phyloP scores from a whole-genome alignment of 306 rosid genomes.

The Citrullus colocynthis region DNA sequence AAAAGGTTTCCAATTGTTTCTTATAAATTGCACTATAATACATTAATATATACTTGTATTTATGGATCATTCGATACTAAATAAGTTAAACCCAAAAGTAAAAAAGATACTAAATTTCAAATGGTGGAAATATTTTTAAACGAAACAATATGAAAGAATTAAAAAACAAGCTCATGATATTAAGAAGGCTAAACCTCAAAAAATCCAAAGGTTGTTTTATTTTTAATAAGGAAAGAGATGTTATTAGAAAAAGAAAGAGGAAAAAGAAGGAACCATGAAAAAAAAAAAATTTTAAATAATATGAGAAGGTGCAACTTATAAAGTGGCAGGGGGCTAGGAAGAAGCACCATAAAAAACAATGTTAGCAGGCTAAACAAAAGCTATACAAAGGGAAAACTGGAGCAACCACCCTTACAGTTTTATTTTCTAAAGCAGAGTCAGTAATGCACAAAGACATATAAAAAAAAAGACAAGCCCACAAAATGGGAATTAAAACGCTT shows the following conservation, averaged over 20 bases:
- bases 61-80: background rate
- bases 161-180: background rate
- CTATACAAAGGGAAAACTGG: background rate
- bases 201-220: background rate
- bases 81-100: background rate
- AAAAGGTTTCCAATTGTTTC: background rate
- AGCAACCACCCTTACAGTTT: background rate
- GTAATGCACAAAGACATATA: no score
- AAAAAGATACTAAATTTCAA: background rate
- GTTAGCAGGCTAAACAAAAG: background rate
- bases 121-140: background rate
- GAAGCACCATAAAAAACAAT: background rate
- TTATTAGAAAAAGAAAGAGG: background rate
- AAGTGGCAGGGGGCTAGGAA: background rate
- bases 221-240: background rate
- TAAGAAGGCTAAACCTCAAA: background rate
- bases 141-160: background rate
- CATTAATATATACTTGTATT: background rate
- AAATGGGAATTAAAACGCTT: no score
- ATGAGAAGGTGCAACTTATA: background rate
- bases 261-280: background rate
- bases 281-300: background rate
- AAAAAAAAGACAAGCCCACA: no score
- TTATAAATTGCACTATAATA: background rate
- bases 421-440: no score